Base-by-base conservation (phyloP, 2,329 filamentous ascomycete genomes). In the Cercospora canescens region DNA sequence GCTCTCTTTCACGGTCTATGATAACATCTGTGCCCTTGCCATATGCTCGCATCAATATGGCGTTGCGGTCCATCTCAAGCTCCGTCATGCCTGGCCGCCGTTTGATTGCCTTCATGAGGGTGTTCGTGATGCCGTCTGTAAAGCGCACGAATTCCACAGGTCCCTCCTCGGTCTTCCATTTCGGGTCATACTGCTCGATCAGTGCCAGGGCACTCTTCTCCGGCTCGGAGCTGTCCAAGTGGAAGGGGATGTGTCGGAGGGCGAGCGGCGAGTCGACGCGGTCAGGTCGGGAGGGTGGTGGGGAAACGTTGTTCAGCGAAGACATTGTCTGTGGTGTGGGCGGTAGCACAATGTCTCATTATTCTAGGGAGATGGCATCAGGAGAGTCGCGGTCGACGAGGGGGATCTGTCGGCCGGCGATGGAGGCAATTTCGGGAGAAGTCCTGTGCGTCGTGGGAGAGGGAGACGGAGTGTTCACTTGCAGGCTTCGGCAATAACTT, bases 121-220 rank as follows among this genome's bases (percentile, higher is more conserved):
- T 98, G 81, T 99, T 99, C 71, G 95, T 99, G 81, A 98, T 99
- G 76, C 95, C 95, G 76, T 99, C 95, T 41, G 93, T 99, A 83
- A 98, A 99, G 70, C 91, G 90, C 71, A 93, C 86, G 76, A 98
- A 92, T 75, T 95, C 89, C 73, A 99, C 86, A 50, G 89, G 87
- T 64, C 91, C 91, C 70, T 89, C 88, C 37, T 86, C 83, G 7
- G 86, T 85, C 71, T 88, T 85, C 95, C 95, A 99, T 73, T 96
- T 88, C 11, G 94, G 94, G 66, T 90, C 87, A 68, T 97, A 84
- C 30, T 91, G 87, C 72, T 93, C 84, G 74, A 97, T 89, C 69
- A 99, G 87, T 70, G 87, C 86, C 68, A 91, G 84, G 61, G 94
- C 94, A 21, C 94, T 96, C 65, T 87, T 84, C 70, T 94, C 87